These are phyloP conservation scores for Trypanosoma boissoni DNA, from an alignment of 208 protist genomes.

Conservation along the genomic window DNA sequence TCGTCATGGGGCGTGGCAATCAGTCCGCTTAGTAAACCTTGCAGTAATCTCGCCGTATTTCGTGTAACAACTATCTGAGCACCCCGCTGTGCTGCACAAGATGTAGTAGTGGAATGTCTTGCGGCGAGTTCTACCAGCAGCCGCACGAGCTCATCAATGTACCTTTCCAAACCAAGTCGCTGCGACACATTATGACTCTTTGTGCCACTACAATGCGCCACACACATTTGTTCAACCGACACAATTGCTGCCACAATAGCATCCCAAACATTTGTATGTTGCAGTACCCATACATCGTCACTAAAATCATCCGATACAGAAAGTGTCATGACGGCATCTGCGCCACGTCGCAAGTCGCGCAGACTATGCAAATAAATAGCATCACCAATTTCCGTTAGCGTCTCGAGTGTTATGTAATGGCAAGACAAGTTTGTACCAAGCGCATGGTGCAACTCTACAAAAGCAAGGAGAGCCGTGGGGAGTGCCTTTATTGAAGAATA, in stretches of 20 bases:
- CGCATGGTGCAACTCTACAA: conserved; percentile 68
- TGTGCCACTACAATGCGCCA: conserved; percentile 8
- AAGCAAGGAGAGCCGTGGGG: conserved; percentile 36
- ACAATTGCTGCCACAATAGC: conserved; percentile 34
- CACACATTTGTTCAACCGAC: conserved; percentile 25
- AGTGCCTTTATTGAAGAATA: conserved; percentile 32
- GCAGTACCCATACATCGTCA: conserved; percentile 26
- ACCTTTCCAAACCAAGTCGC: background rate
- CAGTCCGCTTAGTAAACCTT: conserved; percentile 48
- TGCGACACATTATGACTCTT: background rate
- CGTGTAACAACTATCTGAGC: conserved; percentile 35
- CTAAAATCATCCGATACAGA: conserved; percentile 16
- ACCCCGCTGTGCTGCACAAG: conserved; percentile 17
- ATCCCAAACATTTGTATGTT: conserved; percentile 46
- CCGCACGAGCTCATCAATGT: conserved; percentile 24
- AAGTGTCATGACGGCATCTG: conserved; percentile 17
- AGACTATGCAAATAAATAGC: conserved; percentile 22
- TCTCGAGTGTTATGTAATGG: conserved; percentile 12
- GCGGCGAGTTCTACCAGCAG: conserved; percentile 23
- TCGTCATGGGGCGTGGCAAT: too few relatives aligned
- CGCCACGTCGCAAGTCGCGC: conserved; percentile 15
- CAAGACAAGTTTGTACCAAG: conserved; percentile 35
- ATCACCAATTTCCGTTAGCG: conserved; percentile 23
- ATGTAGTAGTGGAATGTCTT: background rate
- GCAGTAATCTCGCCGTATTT: conserved; percentile 54